Base-by-base conservation (phyloP, 2,329 filamentous ascomycete species). In the Trichoderma simmonsii region DNA sequence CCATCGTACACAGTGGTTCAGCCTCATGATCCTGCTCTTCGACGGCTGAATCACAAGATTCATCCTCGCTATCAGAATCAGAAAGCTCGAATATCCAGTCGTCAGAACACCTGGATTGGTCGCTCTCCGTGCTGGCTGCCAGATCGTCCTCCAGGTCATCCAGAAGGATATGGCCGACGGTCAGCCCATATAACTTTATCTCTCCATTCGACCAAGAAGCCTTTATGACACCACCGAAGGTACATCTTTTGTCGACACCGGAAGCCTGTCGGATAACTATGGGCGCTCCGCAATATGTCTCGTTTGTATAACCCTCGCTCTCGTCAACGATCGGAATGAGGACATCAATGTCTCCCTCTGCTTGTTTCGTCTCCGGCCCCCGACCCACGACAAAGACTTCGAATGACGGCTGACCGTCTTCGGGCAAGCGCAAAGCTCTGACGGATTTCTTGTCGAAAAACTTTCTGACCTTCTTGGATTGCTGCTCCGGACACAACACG, bases 11-110 rank as follows among this genome's bases (percentile, higher is more conserved):
- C 39, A 43, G 3, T 43, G 18, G 39, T 43, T 43, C 18, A 1
- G 39, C 15, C 3, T 43, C 39, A 2, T 43, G 1, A 4, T 43
- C 1, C 7, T n/a, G 7, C 39, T 43, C 7, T 9, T 43, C 39
- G 0, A 18, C 15, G 0, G 36, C 1, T 9, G 39, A 43, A 4
- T n/a, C 39, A 43, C 1, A n/a, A 0, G 7, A n/a, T 4, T 43
- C 3, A 0, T n/a, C 39, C 18, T 43, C 39, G 39, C 39, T 43
- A 9, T 43, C 39, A 4, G 39, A 43, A 43, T 43, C 39, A 1
- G 39, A 43, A 43, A 43, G 39, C 39, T 43, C 39, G 15, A 43
- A 43, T 4, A n/a, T 1, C 39, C 39, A n/a, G 39, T 43, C 7
- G 7, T 43, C 15, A 0, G 39, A 43, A 9, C 39, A n/a, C 15